These are phyloP conservation scores for Lupinus albus DNA, from an alignment of 306 rosid species.

Conservation along the genomic window DNA sequence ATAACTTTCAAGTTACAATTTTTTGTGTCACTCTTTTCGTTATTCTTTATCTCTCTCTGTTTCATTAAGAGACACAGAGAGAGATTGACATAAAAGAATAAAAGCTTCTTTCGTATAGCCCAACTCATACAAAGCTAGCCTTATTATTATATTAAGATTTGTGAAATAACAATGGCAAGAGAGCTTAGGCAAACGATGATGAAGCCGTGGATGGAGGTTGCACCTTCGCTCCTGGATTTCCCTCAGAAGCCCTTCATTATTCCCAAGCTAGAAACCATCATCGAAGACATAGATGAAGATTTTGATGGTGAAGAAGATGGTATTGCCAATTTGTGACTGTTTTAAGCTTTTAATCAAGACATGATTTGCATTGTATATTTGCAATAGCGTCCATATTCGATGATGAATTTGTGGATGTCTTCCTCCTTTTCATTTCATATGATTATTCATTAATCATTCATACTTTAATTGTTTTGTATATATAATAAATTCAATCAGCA, in stretches of 20 bases:
- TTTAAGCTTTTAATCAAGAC: background rate
- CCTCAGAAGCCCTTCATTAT: slow-evolving; percentile 43
- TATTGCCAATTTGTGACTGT: slow-evolving; percentile 12
- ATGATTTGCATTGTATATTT: background rate
- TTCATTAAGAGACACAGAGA: slow-evolving; percentile 28
- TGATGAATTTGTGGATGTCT: background rate
- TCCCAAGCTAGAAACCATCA: slow-evolving; percentile 56
- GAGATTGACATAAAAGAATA: slow-evolving; percentile 28
- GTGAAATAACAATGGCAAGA: slow-evolving; percentile 41
- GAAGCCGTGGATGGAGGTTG: slow-evolving; percentile 63
- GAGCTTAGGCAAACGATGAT: slow-evolving; percentile 32
- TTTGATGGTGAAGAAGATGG: slow-evolving; percentile 32
- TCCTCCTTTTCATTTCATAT: slow-evolving; percentile 12
- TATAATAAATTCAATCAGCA: no score
- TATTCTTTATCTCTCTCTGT: slow-evolving; percentile 38
- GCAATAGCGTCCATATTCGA: slow-evolving; percentile 42
- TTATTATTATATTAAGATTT: background rate
- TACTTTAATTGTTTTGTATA: slow-evolving; percentile 6
- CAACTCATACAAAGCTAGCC: background rate
- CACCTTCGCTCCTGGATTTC: slow-evolving; percentile 51
- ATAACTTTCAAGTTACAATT: background rate
- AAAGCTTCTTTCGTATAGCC: slow-evolving; percentile 1
- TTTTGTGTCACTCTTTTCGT: background rate
- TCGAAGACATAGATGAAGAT: slow-evolving; percentile 52
- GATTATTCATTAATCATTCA: slow-evolving; percentile 18